Evolutionary conservation across 164 flowering plant species (phyloP).

Genomic region (Cinnamomum micranthum): DNA sequence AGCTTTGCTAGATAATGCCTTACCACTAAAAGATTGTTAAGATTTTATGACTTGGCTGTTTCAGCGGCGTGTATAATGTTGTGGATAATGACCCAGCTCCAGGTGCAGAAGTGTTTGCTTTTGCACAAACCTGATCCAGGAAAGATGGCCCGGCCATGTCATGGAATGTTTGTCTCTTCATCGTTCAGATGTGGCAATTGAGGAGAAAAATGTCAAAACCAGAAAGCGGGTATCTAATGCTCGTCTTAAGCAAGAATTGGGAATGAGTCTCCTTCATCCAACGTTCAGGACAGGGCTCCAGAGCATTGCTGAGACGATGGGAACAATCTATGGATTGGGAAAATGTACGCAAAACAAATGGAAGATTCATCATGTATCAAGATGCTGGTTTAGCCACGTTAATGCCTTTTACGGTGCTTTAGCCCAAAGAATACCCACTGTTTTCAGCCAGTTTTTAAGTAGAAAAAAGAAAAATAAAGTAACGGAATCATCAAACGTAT

Average conservation of each 20-base stretch:
- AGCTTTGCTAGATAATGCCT: neutral
- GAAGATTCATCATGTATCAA: no score
- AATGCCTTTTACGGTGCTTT: no score
- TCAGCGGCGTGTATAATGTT: slow-evolving; percentile 68
- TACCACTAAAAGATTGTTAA: neutral
- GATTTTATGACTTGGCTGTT: neutral
- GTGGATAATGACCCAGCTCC: slow-evolving; percentile 92
- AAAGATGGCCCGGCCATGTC: slow-evolving; percentile 50
- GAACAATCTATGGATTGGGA: no score
- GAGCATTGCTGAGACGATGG: slow-evolving; percentile 47
- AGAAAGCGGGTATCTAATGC: slow-evolving; percentile 76
- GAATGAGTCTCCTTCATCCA: slow-evolving; percentile 65
- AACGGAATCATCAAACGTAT: no score
- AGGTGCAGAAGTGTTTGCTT: slow-evolving; percentile 65
- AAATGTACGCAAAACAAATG: no score
- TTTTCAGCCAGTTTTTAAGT: no score
- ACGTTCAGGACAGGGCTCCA: slow-evolving; percentile 64
- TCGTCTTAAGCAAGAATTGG: slow-evolving; percentile 69
- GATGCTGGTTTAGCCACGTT: no score
- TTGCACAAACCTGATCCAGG: slow-evolving; percentile 51
- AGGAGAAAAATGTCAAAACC: slow-evolving; percentile 15
- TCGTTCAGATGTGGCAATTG: neutral
- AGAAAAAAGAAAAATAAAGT: no score
- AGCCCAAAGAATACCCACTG: no score
- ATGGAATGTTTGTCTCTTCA: slow-evolving; percentile 6